phyloP scores from a whole-genome alignment of 768 basidiomycete genomes.

The Psilocybe tampanensis region DNA sequence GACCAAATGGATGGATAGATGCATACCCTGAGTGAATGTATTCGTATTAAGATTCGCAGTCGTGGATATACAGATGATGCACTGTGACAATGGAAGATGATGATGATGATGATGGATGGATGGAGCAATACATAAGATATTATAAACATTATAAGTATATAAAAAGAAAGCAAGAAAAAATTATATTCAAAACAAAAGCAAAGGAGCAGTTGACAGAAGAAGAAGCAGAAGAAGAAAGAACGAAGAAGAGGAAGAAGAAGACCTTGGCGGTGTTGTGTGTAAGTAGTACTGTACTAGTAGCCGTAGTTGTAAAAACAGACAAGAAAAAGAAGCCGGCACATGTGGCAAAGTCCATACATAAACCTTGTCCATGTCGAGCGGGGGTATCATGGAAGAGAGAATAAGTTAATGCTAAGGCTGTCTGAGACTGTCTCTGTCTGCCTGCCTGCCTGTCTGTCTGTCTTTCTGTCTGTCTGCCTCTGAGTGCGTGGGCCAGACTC shows the following conservation, averaged over 20 bases:
- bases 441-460: not conserved
- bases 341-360: constrained; percentile 9
- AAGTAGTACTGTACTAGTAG: too few species aligned
- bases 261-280: too few species aligned
- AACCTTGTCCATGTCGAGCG: constrained; percentile 13
- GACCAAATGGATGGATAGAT: not conserved
- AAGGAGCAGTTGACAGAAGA: too few species aligned
- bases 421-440: too few species aligned
- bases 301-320: constrained; percentile 11
- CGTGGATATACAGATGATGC: not conserved
- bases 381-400: constrained; percentile 17
- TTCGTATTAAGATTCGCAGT: too few species aligned
- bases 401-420: not conserved
- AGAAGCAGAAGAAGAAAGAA: not conserved
- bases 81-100: not conserved
- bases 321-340: constrained; percentile 9
- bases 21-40: too few species aligned
- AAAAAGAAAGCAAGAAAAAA: not conserved
- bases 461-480: not conserved
- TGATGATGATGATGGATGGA: too few species aligned
- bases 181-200: too few species aligned
- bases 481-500: too few species aligned
- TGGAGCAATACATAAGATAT: not conserved
- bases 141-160: not conserved
- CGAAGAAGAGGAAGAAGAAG: too few species aligned